Conservation (phyloP, 192 early-diverging fungal genomes). For the Coemansia sp. region DNA sequence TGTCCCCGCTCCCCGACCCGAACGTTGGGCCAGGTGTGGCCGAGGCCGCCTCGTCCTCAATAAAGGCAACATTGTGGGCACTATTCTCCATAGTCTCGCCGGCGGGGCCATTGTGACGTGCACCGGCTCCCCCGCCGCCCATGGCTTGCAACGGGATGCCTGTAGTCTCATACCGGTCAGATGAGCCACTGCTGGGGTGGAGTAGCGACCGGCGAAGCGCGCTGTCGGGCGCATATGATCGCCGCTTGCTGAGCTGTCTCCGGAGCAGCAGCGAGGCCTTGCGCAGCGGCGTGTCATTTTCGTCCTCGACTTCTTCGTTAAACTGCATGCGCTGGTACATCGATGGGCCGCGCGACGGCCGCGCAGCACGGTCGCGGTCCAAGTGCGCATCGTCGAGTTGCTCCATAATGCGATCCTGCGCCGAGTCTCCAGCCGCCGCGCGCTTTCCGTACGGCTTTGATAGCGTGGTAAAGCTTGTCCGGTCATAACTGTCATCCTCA, state of each 20-base stretch:
- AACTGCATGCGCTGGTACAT: slow-evolving; percentile 54
- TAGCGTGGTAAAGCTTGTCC: slow-evolving; percentile 26
- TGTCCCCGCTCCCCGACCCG: slow-evolving; percentile 29
- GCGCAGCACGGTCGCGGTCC: slow-evolving; percentile 45
- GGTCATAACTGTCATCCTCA: slow-evolving; percentile 19
- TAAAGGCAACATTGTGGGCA: background rate
- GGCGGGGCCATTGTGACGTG: background rate
- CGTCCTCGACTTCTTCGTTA: slow-evolving; percentile 37
- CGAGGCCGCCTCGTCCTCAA: slow-evolving; percentile 1
- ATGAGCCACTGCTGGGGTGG: slow-evolving; percentile 10
- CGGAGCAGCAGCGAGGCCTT: slow-evolving; percentile 35
- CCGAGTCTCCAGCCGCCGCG: background rate
- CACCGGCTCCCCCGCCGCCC: slow-evolving; percentile 1
- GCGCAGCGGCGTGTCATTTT: slow-evolving; percentile 40
- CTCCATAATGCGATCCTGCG: slow-evolving; percentile 41
- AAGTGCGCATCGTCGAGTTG: slow-evolving; percentile 45
- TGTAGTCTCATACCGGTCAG: slow-evolving; percentile 13
- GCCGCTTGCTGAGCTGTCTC: slow-evolving; percentile 54
- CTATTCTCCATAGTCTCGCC: background rate
- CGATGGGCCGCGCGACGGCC: slow-evolving; percentile 47
- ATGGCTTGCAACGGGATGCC: slow-evolving; percentile 37
- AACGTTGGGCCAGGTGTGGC: slow-evolving; percentile 16
- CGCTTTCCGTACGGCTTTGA: slow-evolving; percentile 34
- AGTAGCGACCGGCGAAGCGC: slow-evolving; percentile 37
- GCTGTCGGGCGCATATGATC: slow-evolving; percentile 25